These are phyloP conservation scores for Ustilago trichophora DNA, from an alignment of 1,284 basidiomycete species.

Conservation along the genomic window DNA sequence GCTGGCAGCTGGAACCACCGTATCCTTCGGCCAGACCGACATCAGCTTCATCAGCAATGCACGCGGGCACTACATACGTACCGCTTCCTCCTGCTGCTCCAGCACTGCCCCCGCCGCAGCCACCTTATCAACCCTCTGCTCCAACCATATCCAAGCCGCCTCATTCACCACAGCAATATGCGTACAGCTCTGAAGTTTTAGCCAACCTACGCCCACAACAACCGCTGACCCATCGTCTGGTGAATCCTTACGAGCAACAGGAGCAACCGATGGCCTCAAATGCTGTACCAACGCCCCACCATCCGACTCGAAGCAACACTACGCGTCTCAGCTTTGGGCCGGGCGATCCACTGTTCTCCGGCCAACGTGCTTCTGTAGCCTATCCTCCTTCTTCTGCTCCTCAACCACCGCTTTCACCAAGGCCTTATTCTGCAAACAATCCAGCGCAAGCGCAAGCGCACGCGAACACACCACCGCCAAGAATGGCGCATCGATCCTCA, in stretches of 20 bases:
- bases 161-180: neutral
- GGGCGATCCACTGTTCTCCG: conserved; percentile 28
- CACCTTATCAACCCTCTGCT: neutral
- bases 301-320: neutral
- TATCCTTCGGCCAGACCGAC: neutral
- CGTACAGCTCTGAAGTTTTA: too few relatives aligned
- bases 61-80: neutral
- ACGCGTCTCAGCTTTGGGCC: conserved; percentile 17
- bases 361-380: neutral
- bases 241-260: conserved; percentile 28
- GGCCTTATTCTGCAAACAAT: neutral
- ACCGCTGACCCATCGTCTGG: conserved; percentile 5
- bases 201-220: neutral
- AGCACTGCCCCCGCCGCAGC: conserved; percentile 13
- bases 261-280: neutral
- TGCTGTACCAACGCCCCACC: neutral
- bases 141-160: neutral
- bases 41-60: conserved; percentile 1
- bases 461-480: neutral
- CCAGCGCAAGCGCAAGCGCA: neutral
- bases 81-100: conserved; percentile 17
- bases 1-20: conserved; percentile 2
- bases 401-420: neutral
- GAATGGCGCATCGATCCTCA: neutral
- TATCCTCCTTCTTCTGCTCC: neutral